Base-by-base conservation (phyloP, 768 basidiomycete species). In the Sporobolomyces phaffii region DNA sequence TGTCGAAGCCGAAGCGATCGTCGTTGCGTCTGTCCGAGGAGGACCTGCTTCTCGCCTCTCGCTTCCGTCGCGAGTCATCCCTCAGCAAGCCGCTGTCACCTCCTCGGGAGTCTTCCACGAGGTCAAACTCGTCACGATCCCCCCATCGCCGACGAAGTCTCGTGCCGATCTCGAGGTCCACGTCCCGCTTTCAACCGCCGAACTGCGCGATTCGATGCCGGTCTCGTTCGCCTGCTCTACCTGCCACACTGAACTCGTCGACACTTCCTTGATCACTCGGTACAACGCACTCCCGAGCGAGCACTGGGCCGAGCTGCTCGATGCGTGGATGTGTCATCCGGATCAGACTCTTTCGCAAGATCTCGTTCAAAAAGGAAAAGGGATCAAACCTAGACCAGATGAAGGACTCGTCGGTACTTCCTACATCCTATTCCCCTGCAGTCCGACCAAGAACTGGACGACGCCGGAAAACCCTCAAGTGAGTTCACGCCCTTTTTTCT, bases 271-370 rank as follows among this genome's bases (percentile, higher is more conserved):
- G 45, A 76, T 84, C 24, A 68, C 65, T 29, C 79, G 78, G 49
- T 98, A 89, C 77, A 84, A 86, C 43, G 92, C 96, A 75, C 80
- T 98, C 17, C 94, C 94, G 5, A 92, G 90, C 6, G 93, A 97
- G 75, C 88, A 98, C 73, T 98, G 94, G 94, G 87, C 91, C 69
- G 94, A 98, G 77, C 85, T 98, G 20, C 85, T 98, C 24, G 94
- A 97, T 69, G 88, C 92, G 10, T 98, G 94, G 94, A 91, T 98
- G 88, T 98, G 94, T 74, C 94, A 97, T 77, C 77, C 85, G 13
- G 91, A 96, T 74, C 91, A 94, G 79, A 85, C 84, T 47, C 80
- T 97, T 53, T 84, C 87, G 68, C 85, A 86, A 38, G 83, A 85
- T 18, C 82, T 90, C 5, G 78, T 83, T 56, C 81, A 83, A 67